Percentiles rank a stretch among this genome's conserved stretches.
Evolutionary conservation across 2,329 filamentous ascomycete genomes (phyloP).

Genomic region (Aspergillus sclerotialis): DNA sequence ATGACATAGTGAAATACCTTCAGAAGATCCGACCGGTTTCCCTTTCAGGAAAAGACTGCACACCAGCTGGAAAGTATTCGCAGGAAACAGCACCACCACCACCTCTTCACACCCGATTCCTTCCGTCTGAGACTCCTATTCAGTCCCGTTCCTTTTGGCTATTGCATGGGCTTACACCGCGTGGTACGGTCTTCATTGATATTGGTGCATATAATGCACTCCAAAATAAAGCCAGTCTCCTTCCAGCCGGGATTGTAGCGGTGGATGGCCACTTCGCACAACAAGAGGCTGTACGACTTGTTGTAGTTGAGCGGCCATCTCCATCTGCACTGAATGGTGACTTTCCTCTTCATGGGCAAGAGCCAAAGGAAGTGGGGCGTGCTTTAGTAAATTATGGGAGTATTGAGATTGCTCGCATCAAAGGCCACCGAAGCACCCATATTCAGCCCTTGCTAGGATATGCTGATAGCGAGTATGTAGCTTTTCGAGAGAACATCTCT

Average conservation of each 20-base stretch:
- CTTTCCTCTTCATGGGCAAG: slow-evolving; percentile 29
- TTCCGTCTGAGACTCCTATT: slow-evolving; percentile 76
- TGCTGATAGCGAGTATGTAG: slow-evolving; percentile 90
- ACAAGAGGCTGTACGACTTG: slow-evolving; percentile 82
- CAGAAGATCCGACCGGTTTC: slow-evolving; percentile 51
- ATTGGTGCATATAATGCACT: slow-evolving; percentile 77
- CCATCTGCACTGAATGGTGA: slow-evolving; percentile 35
- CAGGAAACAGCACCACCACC: slow-evolving; percentile 44
- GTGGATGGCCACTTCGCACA: slow-evolving; percentile 84
- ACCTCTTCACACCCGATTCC: slow-evolving; percentile 85
- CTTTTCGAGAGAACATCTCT: slow-evolving; percentile 78
- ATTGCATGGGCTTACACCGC: slow-evolving; percentile 80
- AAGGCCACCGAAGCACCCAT: slow-evolving; percentile 73
- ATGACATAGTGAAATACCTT: slow-evolving; percentile 75
- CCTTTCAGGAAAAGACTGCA: slow-evolving; percentile 16
- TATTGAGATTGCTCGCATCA: slow-evolving; percentile 73
- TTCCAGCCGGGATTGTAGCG: slow-evolving; percentile 84
- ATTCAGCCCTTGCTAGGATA: slow-evolving; percentile 79
- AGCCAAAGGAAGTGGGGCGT: slow-evolving; percentile 69
- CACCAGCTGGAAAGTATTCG: no score
- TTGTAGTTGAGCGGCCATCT: slow-evolving; percentile 62
- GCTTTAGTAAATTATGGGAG: slow-evolving; percentile 92
- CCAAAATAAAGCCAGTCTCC: slow-evolving; percentile 72
- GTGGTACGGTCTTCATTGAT: slow-evolving; percentile 90
- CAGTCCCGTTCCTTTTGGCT: slow-evolving; percentile 97